phyloP scores from a whole-genome alignment of 228 moss, liverwort and hornwort species.

The Sphagnum magellanicum region DNA sequence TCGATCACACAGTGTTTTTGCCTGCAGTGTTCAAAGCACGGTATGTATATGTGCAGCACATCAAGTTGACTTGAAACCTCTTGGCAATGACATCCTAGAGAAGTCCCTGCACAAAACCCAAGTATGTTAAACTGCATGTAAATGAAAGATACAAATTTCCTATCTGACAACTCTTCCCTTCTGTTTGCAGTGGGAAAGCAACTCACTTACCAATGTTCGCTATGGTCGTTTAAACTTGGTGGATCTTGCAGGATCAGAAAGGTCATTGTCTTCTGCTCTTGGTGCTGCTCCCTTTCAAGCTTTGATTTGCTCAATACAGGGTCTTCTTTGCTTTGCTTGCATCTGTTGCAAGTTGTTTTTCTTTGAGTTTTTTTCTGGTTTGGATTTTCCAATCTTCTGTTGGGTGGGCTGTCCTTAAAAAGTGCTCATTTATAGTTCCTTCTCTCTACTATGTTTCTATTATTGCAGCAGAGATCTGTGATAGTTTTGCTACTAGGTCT shows the following conservation, averaged over 20 bases:
- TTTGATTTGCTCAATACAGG: neutral
- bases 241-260: constrained; percentile 51
- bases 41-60: constrained; percentile 12
- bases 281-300: neutral
- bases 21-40: constrained; percentile 93
- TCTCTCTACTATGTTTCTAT: too few species aligned
- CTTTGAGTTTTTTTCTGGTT: too few species aligned
- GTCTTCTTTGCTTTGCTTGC: too few species aligned
- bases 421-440: neutral
- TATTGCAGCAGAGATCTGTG: neutral
- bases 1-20: constrained; percentile 93
- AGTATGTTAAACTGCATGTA: too few species aligned
- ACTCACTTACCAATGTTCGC: constrained; percentile 39
- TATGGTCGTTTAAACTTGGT: constrained; percentile 54
- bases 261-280: constrained; percentile 11
- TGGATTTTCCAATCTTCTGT: neutral
- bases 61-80: too few species aligned
- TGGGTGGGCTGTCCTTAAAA: neutral
- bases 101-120: too few species aligned
- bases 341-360: too few species aligned
- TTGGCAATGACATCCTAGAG: too few species aligned
- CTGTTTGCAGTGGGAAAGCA: constrained; percentile 32
- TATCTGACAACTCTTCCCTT: neutral
- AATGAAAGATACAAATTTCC: too few species aligned
- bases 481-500: neutral